Evolutionary conservation across 371 early-diverging fungal genomes (phyloP).

Genomic region (Mortierella sp.): DNA sequence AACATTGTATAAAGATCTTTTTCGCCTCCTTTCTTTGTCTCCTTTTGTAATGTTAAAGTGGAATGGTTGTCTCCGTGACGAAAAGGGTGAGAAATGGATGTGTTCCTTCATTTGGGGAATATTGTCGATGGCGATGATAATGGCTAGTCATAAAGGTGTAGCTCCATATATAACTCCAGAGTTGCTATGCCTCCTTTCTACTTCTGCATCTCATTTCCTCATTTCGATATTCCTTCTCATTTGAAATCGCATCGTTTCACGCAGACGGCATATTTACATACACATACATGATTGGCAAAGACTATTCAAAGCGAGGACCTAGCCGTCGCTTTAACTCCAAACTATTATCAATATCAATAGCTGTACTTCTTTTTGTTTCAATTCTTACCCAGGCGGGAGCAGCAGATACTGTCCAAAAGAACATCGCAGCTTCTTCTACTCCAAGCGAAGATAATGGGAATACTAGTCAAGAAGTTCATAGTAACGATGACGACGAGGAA

Average conservation of each 20-base stretch:
- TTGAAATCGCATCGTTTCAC: not conserved
- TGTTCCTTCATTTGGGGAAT: not conserved
- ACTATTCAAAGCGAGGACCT: not conserved
- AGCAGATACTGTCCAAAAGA: not conserved
- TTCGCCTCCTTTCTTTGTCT: not conserved
- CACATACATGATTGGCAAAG: not conserved
- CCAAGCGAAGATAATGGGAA: not conserved
- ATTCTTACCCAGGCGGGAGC: conserved; percentile 5
- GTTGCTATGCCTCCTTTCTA: not conserved
- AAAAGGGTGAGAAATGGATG: not conserved
- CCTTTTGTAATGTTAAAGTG: not conserved
- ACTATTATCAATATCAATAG: not conserved
- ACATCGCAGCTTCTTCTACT: not conserved
- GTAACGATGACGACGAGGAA: not conserved
- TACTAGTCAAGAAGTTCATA: not conserved
- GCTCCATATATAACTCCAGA: not conserved
- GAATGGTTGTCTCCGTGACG: conserved; percentile 7
- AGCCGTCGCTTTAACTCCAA: not conserved
- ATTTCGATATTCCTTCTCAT: not conserved
- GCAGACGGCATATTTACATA: not conserved
- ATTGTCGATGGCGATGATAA: not conserved
- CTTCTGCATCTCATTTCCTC: not conserved
- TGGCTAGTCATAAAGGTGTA: not conserved
- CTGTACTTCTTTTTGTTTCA: not conserved
- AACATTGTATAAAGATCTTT: too few species aligned